Percentiles rank a stretch among this genome's conserved stretches.
These are phyloP conservation scores for Aspergillus thermomutatus DNA, from an alignment of 2,329 filamentous ascomycete genomes.

Conservation along the genomic window DNA sequence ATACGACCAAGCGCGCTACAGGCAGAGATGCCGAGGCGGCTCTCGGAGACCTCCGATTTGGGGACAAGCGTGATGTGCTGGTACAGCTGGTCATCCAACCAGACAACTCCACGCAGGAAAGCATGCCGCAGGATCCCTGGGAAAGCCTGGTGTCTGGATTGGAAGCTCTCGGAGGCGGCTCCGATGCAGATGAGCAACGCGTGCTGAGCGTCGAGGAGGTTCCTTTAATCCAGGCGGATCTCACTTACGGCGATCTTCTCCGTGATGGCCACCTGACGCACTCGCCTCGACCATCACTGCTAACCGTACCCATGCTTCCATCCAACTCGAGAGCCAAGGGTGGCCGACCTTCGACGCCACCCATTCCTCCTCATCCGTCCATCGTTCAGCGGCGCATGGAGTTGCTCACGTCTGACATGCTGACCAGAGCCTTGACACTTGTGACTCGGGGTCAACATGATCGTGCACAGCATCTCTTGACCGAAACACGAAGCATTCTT, in stretches of 20 bases:
- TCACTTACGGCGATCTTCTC: conserved; percentile 89
- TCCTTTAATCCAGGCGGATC: conserved; percentile 89
- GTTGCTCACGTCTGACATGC: conserved; percentile 94
- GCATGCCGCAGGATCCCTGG: conserved; percentile 90
- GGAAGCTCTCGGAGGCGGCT: conserved; percentile 83
- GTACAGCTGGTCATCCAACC: conserved; percentile 91
- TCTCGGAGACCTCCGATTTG: conserved; percentile 87
- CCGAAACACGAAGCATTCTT: conserved; percentile 89
- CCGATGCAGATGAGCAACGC: conserved; percentile 82
- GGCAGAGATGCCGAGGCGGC: conserved; percentile 91
- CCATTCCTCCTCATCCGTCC: conserved; percentile 90
- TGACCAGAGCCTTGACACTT: conserved; percentile 84
- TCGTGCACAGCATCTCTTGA: conserved; percentile 84
- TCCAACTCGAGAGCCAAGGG: conserved; percentile 62
- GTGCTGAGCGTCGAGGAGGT: conserved; percentile 87
- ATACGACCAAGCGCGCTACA: conserved; percentile 93
- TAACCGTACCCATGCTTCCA: conserved; percentile 92
- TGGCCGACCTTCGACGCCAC: conserved; percentile 58
- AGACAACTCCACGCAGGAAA: conserved; percentile 77
- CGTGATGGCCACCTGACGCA: conserved; percentile 83
- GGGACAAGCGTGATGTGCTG: conserved; percentile 90
- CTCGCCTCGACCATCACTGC: conserved; percentile 79
- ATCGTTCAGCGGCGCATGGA: conserved; percentile 98
- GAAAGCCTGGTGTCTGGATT: conserved; percentile 94
- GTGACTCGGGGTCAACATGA: conserved; percentile 91